Percentiles rank a stretch among this genome's conserved stretches.
Evolutionary conservation across 2,329 filamentous ascomycete genomes (phyloP).

Genomic region (Cladophialophora immunda): DNA sequence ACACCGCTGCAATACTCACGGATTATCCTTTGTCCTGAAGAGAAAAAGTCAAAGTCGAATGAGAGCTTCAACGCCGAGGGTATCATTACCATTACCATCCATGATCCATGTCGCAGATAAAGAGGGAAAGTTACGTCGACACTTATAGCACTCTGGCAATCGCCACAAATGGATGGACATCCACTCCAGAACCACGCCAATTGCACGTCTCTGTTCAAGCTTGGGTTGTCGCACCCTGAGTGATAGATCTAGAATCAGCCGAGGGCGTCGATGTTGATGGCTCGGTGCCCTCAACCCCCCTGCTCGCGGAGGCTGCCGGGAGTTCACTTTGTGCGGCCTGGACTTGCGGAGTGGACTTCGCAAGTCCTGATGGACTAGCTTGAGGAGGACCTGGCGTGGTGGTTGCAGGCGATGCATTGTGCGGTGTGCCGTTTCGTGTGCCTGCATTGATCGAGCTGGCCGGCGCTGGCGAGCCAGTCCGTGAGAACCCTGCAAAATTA

Average conservation of each 20-base stretch:
- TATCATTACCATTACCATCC: constrained; percentile 10
- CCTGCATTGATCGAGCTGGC: not conserved
- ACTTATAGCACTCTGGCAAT: not conserved
- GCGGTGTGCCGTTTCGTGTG: constrained; percentile 8
- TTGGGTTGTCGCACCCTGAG: not conserved
- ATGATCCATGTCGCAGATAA: not conserved
- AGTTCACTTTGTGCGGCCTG: not conserved
- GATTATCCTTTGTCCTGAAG: not conserved
- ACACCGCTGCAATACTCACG: not conserved
- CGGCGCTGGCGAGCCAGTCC: constrained; percentile 31
- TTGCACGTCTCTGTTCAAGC: not conserved
- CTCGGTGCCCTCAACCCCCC: not conserved
- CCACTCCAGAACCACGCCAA: not conserved
- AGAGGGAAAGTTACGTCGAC: not conserved
- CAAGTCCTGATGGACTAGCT: not conserved
- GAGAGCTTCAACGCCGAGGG: constrained; percentile 5
- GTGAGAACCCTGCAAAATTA: constrained; percentile 37
- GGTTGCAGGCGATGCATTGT: constrained; percentile 6
- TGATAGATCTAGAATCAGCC: not conserved
- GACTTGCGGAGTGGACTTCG: not conserved
- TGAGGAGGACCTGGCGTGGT: constrained; percentile 1
- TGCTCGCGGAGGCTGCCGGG: not conserved
- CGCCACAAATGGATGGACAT: not conserved
- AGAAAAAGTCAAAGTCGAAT: not conserved
- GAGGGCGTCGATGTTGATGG: not conserved